phyloP scores from a whole-genome alignment of 495 filamentous ascomycete species.

The Achaetomiella virescens region DNA sequence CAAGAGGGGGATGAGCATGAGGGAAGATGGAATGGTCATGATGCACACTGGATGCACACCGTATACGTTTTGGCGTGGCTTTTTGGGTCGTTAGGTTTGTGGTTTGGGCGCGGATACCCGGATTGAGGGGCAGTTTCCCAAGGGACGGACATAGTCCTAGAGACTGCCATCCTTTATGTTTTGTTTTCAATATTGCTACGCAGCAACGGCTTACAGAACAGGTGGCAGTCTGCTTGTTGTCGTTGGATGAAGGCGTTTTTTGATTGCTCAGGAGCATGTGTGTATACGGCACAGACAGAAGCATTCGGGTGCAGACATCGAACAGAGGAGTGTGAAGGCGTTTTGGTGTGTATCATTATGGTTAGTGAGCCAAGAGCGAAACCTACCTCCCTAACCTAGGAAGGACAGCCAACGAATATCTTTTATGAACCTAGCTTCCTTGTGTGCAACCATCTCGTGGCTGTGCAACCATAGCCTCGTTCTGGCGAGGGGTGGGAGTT shows the following conservation, averaged over 20 bases:
- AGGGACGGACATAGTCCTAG: too few species aligned
- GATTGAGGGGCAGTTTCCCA: not conserved
- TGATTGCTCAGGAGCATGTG: not conserved
- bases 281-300: not conserved
- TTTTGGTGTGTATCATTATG: not conserved
- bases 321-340: not conserved
- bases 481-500: too few species aligned
- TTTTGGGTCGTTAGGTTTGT: not conserved
- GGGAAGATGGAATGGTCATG: not conserved
- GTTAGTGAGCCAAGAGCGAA: not conserved
- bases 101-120: constrained; percentile 1
- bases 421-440: not conserved
- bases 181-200: not conserved
- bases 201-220: not conserved
- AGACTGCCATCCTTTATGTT: not conserved
- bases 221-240: not conserved
- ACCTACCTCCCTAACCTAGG: not conserved
- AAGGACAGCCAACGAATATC: not conserved
- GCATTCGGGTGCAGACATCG: not conserved
- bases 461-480: too few species aligned
- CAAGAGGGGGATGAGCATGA: too few species aligned
- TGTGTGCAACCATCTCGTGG: too few species aligned
- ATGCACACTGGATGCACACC: too few species aligned
- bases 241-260: not conserved
- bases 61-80: not conserved